phyloP scores from a whole-genome alignment of 2,329 filamentous ascomycete genomes.

The Xenoacremonium recifei region DNA sequence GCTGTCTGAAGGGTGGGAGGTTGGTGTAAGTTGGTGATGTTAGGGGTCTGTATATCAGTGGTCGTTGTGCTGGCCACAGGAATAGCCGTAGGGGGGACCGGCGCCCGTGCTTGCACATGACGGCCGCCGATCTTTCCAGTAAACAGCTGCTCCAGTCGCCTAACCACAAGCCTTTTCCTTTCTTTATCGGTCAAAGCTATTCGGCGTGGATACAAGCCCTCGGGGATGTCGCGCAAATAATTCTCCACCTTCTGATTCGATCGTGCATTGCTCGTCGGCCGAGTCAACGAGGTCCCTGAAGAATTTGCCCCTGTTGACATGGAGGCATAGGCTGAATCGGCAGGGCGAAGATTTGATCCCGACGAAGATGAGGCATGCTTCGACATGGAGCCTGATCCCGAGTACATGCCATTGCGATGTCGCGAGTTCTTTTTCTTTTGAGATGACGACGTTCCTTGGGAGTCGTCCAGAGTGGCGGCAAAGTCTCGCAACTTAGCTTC shows the following conservation, averaged over 20 bases:
- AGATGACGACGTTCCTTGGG: slow-evolving; percentile 40
- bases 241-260: slow-evolving; percentile 63
- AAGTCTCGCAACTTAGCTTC: slow-evolving; percentile 73
- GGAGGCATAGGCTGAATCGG: slow-evolving; percentile 68
- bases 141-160: slow-evolving; percentile 76
- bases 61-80: slow-evolving; percentile 16
- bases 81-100: slow-evolving; percentile 12
- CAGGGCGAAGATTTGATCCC: slow-evolving; percentile 50
- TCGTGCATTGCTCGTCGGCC: slow-evolving; percentile 35
- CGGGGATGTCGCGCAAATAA: slow-evolving; percentile 71
- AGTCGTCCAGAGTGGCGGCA: slow-evolving; percentile 59
- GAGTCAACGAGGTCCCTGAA: slow-evolving; percentile 37
- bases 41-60: slow-evolving; percentile 26
- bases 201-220: slow-evolving; percentile 62
- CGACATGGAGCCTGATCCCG: slow-evolving; percentile 41
- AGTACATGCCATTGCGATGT: slow-evolving; percentile 40
- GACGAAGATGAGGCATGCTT: slow-evolving; percentile 55
- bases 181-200: slow-evolving; percentile 67
- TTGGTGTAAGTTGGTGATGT: slow-evolving; percentile 32
- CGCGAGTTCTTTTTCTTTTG: slow-evolving; percentile 38
- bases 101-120: slow-evolving; percentile 29
- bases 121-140: slow-evolving; percentile 62
- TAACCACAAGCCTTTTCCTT: slow-evolving; percentile 75
- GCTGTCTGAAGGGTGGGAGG: slow-evolving; percentile 21
- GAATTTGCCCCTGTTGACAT: slow-evolving; percentile 54